These are phyloP conservation scores for Phaeosphaeria sp. DNA, from an alignment of 2,329 filamentous ascomycete species.

Conservation along the genomic window DNA sequence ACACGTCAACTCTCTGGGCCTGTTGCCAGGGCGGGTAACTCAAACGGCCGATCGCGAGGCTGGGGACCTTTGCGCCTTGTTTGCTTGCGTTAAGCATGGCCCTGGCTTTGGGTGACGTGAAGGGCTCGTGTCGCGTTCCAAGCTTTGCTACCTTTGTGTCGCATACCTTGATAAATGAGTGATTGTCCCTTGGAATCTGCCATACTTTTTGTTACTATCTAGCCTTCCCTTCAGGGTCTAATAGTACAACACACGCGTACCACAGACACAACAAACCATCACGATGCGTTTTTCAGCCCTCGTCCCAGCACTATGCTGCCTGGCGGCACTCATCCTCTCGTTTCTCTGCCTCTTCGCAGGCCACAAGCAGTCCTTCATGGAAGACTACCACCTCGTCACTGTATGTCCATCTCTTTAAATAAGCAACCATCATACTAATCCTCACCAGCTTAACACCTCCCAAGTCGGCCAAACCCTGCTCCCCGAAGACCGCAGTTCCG, in stretches of 20 bases:
- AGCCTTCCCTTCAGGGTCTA: not conserved
- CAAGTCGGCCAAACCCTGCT: conserved; percentile 55
- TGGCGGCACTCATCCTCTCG: conserved; percentile 63
- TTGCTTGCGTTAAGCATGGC: conserved; percentile 15
- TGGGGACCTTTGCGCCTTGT: conserved; percentile 17
- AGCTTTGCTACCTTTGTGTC: conserved; percentile 4
- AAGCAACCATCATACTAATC: not conserved
- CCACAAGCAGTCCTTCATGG: conserved; percentile 61
- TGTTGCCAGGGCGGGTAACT: conserved; percentile 8
- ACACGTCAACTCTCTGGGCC: conserved; percentile 26
- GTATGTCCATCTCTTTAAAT: conserved; percentile 40
- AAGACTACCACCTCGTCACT: conserved; percentile 63
- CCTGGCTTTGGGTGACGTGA: conserved; percentile 35
- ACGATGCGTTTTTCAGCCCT: conserved; percentile 57
- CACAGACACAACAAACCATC: conserved; percentile 1
- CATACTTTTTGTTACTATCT: conserved; percentile 1
- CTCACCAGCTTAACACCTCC: conserved; percentile 61
- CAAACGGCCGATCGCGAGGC: conserved; percentile 22
- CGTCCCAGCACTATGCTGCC: conserved; percentile 58
- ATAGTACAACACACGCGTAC: conserved; percentile 2
- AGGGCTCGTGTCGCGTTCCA: conserved; percentile 9
- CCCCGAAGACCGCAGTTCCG: conserved; percentile 33
- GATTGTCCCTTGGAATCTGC: conserved; percentile 3
- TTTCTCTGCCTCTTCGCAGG: conserved; percentile 69
- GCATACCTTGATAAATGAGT: conserved; percentile 12